Conservation (phyloP, 2,329 filamentous ascomycete species). For the Furcasterigmium sp. region DNA sequence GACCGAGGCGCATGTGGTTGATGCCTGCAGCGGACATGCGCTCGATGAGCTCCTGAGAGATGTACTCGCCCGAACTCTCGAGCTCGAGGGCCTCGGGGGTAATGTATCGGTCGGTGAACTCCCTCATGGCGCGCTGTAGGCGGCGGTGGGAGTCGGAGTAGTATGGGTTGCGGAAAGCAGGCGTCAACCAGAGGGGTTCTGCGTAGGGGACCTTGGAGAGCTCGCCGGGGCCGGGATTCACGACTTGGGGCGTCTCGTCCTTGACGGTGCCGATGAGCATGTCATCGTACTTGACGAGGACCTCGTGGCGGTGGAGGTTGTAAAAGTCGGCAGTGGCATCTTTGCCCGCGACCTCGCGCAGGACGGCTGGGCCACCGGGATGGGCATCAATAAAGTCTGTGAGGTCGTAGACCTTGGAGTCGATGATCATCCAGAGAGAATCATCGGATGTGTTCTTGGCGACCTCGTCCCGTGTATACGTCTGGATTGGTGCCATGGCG, state of each 20-base stretch:
- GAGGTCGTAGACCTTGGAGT: conserved; percentile 82
- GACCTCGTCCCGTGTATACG: conserved; percentile 60
- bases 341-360: conserved; percentile 73
- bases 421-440: conserved; percentile 78
- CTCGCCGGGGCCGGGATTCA: conserved; percentile 64
- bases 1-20: conserved; percentile 77
- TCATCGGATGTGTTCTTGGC: conserved; percentile 72
- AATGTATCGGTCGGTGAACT: conserved; percentile 68
- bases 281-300: conserved; percentile 69
- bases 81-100: conserved; percentile 70
- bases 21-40: conserved; percentile 70
- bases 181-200: conserved; percentile 77
- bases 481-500: conserved; percentile 35
- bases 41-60: conserved; percentile 69
- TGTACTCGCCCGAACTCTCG: conserved; percentile 68
- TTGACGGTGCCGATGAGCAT: conserved; percentile 71
- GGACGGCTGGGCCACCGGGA: conserved; percentile 74
- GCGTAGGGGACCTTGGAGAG: conserved; percentile 76
- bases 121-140: conserved; percentile 63
- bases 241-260: conserved; percentile 69
- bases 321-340: conserved; percentile 84
- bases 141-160: conserved; percentile 69
- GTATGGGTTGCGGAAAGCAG: conserved; percentile 73
- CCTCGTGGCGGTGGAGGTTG: conserved; percentile 87
- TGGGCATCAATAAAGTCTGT: conserved; percentile 82